These are phyloP conservation scores for Solanum medicagineum DNA, from an alignment of 257 asterid species.

Conservation along the genomic window DNA sequence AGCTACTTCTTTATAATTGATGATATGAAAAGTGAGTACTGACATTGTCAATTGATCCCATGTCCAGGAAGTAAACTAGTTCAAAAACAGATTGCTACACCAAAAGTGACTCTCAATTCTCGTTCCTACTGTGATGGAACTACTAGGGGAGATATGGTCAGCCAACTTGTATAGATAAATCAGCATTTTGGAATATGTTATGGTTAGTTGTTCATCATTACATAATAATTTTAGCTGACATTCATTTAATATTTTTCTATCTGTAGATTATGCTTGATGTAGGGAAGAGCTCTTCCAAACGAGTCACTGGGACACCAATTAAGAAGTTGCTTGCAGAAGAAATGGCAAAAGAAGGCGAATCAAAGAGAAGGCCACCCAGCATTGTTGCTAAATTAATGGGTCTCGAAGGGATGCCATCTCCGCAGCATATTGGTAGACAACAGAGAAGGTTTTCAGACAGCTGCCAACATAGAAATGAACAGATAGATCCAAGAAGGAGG, in stretches of 20 bases:
- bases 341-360: conserved; percentile 54
- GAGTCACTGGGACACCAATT: conserved; percentile 41
- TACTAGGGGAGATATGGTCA: conserved; percentile 35
- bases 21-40: background rate
- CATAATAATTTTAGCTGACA: background rate
- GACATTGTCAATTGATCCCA: conserved; percentile 6
- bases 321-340: conserved; percentile 70
- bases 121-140: conserved; percentile 32
- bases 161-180: conserved; percentile 1
- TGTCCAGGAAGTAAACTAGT: conserved; percentile 43
- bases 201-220: background rate
- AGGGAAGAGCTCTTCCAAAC: conserved; percentile 33
- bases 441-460: conserved; percentile 32
- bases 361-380: conserved; percentile 45
- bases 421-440: conserved; percentile 39
- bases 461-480: conserved; percentile 21
- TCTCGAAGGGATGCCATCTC: conserved; percentile 65
- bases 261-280: conserved; percentile 36
- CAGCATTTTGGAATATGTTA: background rate
- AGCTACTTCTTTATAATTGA: background rate
- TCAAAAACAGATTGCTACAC: conserved; percentile 30
- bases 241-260: conserved; percentile 4
- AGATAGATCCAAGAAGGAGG: conserved; percentile 9
- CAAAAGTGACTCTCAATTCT: conserved; percentile 40
- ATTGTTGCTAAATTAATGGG: conserved; percentile 82